These are phyloP conservation scores for Ocimum tenuiflorum DNA, from an alignment of 257 asterid species.

Conservation along the genomic window DNA sequence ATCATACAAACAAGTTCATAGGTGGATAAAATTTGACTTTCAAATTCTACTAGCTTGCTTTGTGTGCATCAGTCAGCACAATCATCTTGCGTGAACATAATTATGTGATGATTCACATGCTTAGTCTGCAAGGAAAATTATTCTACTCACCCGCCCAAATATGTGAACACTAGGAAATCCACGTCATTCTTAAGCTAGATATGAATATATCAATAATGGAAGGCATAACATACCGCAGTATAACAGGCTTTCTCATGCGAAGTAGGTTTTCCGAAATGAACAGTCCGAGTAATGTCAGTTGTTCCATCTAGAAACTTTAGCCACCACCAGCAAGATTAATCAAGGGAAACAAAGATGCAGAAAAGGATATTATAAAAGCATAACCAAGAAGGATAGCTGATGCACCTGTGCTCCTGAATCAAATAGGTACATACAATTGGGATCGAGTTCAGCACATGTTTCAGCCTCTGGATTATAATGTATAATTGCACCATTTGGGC, in stretches of 20 bases:
- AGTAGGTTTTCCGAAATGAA: constrained; percentile 88
- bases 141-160: neutral
- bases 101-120: neutral
- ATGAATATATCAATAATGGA: neutral
- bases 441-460: constrained; percentile 88
- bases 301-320: constrained; percentile 93
- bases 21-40: neutral
- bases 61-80: constrained; percentile 6
- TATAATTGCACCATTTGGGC: constrained; percentile 88
- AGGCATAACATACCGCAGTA: constrained; percentile 62
- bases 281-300: constrained; percentile 95
- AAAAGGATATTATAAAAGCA: constrained; percentile 6
- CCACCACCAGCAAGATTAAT: constrained; percentile 20
- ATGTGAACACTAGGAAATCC: constrained; percentile 7
- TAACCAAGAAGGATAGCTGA: neutral
- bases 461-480: constrained; percentile 70
- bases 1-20: neutral
- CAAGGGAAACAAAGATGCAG: constrained; percentile 18
- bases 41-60: neutral
- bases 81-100: neutral
- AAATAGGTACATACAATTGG: constrained; percentile 67
- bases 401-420: constrained; percentile 98
- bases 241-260: constrained; percentile 93
- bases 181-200: neutral
- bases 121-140: constrained; percentile 2